Conservation (phyloP, 768 basidiomycete species). For the Wakefieldia striispora region DNA sequence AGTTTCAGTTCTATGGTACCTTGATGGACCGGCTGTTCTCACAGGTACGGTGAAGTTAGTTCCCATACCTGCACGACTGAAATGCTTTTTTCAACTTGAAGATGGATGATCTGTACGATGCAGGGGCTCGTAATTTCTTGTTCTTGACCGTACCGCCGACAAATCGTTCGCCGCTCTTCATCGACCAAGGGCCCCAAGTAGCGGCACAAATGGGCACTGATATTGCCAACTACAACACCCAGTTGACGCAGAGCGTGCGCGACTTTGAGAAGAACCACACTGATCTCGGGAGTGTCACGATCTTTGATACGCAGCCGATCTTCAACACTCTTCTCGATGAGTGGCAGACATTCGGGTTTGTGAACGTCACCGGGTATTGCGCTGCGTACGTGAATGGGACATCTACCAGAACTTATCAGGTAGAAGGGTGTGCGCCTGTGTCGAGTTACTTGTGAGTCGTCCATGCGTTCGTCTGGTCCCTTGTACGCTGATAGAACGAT, state of each 20-base stretch:
- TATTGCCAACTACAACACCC: constrained; percentile 50
- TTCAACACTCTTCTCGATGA: constrained; percentile 59
- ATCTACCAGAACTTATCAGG: constrained; percentile 49
- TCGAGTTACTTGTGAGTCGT: constrained; percentile 60
- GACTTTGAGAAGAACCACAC: constrained; percentile 41
- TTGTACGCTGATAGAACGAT: background rate
- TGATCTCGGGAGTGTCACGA: constrained; percentile 43
- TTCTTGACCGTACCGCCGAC: constrained; percentile 62
- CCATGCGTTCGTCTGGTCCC: background rate
- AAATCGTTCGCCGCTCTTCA: constrained; percentile 55
- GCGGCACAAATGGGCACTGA: constrained; percentile 31
- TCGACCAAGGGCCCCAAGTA: constrained; percentile 34
- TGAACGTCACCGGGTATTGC: constrained; percentile 58
- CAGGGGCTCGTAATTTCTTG: constrained; percentile 59
- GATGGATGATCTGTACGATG: constrained; percentile 21
- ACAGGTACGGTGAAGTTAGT: constrained; percentile 14
- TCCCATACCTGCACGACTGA: background rate
- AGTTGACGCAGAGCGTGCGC: constrained; percentile 38
- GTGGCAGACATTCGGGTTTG: constrained; percentile 51
- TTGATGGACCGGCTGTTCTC: constrained; percentile 29
- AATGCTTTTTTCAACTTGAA: background rate
- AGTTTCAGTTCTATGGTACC: constrained; percentile 21
- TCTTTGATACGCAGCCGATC: constrained; percentile 57
- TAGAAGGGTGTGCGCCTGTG: constrained; percentile 57
- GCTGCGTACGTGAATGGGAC: constrained; percentile 60